Evolutionary conservation across 1,284 basidiomycete species (phyloP).

Genomic region (Violaceomyces palustris): DNA sequence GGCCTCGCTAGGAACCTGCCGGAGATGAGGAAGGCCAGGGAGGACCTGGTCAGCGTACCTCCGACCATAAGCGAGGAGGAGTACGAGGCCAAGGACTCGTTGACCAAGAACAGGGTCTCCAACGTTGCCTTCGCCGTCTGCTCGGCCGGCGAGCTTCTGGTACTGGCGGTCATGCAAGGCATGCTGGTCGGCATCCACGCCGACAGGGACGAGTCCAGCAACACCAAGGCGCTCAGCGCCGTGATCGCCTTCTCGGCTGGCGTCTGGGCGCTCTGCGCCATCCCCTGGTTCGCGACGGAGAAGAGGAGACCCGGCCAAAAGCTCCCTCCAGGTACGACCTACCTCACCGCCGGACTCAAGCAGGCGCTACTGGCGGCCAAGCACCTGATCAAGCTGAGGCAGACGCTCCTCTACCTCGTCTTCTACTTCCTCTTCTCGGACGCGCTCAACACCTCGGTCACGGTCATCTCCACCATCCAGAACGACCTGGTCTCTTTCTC

Average conservation of each 20-base stretch:
- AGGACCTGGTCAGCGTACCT: conserved; percentile 58
- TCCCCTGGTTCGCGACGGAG: conserved; percentile 67
- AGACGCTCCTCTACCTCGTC: conserved; percentile 58
- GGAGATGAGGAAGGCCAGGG: conserved; percentile 64
- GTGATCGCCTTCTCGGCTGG: conserved; percentile 34
- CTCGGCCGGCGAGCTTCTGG: conserved; percentile 69
- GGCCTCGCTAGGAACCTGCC: conserved; percentile 73
- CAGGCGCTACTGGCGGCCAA: conserved; percentile 14
- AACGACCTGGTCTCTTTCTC: conserved; percentile 70
- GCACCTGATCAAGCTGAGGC: conserved; percentile 7
- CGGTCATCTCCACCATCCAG: conserved; percentile 69
- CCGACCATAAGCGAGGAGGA: conserved; percentile 56
- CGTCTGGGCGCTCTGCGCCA: conserved; percentile 65
- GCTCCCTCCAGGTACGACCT: conserved; percentile 63
- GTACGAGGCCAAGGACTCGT: conserved; percentile 69
- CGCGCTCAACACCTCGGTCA: conserved; percentile 73
- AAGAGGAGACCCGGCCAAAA: conserved; percentile 40
- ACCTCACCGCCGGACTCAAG: conserved; percentile 62
- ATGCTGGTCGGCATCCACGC: conserved; percentile 65
- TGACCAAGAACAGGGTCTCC: conserved; percentile 77
- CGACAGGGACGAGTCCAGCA: conserved; percentile 21
- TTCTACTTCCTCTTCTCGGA: conserved; percentile 71
- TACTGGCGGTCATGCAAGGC: conserved; percentile 71
- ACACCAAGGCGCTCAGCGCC: conserved; percentile 58
- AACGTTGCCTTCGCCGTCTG: conserved; percentile 73